phyloP scores from a whole-genome alignment of 306 rosid species.

The Argentina anserina region DNA sequence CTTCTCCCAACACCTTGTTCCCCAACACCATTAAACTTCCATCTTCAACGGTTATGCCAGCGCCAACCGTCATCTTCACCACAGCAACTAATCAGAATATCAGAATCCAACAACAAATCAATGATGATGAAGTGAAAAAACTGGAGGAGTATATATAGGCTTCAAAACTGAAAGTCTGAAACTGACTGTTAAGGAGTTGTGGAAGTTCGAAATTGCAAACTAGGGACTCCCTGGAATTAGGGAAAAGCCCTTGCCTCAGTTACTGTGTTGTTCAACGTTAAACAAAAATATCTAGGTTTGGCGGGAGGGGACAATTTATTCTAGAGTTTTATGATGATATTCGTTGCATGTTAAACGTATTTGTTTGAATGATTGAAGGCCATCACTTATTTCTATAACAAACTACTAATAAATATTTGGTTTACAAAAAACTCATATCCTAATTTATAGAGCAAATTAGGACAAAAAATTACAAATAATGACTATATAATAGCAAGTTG shows the following conservation, averaged over 20 bases:
- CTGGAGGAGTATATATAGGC: slow-evolving; percentile 3
- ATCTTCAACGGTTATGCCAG: slow-evolving; percentile 61
- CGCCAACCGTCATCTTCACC: slow-evolving; percentile 72
- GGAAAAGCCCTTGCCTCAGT: not conserved
- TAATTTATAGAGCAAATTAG: no score
- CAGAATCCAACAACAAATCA: not conserved
- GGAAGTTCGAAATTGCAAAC: slow-evolving; percentile 22
- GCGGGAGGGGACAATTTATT: slow-evolving; percentile 1
- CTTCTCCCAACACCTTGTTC: slow-evolving; percentile 45
- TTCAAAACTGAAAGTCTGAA: not conserved
- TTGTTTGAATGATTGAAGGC: not conserved
- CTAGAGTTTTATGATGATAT: not conserved
- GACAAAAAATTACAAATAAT: no score
- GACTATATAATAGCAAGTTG: no score
- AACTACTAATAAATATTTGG: no score
- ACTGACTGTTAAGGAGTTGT: not conserved
- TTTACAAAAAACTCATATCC: no score
- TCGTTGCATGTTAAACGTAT: not conserved
- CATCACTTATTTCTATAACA: no score
- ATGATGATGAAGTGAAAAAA: not conserved
- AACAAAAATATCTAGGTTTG: not conserved
- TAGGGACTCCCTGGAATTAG: slow-evolving; percentile 13
- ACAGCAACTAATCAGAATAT: not conserved
- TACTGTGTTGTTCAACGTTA: not conserved
- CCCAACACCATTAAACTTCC: slow-evolving; percentile 71